Evolutionary conservation across 352 stramenopile genomes (phyloP).

Genomic region (Globisporangium splendens): DNA sequence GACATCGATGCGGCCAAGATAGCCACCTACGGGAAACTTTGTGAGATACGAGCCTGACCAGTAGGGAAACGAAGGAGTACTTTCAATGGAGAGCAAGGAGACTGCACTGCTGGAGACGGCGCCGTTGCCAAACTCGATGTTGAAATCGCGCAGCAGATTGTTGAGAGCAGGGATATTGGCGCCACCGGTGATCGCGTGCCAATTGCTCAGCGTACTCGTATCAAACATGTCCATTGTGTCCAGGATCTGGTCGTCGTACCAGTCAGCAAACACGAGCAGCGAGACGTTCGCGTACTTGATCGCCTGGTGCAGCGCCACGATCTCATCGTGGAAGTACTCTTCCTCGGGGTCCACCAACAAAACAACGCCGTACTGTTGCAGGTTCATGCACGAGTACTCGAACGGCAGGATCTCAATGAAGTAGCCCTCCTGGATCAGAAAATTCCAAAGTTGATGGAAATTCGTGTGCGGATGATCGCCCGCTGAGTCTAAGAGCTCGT

Average conservation of each 20-base stretch:
- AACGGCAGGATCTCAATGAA: slow-evolving; percentile 79
- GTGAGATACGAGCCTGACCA: slow-evolving; percentile 63
- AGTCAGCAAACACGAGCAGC: slow-evolving; percentile 75
- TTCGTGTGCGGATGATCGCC: slow-evolving; percentile 87
- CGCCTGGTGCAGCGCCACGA: slow-evolving; percentile 43
- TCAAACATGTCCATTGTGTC: slow-evolving; percentile 74
- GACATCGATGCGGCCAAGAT: slow-evolving; percentile 53
- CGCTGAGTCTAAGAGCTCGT: slow-evolving; percentile 67
- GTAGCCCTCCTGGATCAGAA: slow-evolving; percentile 57
- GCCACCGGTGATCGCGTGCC: slow-evolving; percentile 70
- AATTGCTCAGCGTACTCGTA: slow-evolving; percentile 80
- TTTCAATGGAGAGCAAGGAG: slow-evolving; percentile 32
- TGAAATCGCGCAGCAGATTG: slow-evolving; percentile 52
- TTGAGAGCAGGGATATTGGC: slow-evolving; percentile 80
- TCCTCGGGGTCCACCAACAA: slow-evolving; percentile 84
- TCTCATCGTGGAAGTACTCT: slow-evolving; percentile 69
- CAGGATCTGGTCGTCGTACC: slow-evolving; percentile 64
- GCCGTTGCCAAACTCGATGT: slow-evolving; percentile 59
- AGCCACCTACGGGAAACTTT: slow-evolving; percentile 63
- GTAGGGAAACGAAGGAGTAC: slow-evolving; percentile 37
- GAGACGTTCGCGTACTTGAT: slow-evolving; percentile 71
- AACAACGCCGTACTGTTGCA: slow-evolving; percentile 67
- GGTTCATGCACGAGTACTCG: slow-evolving; percentile 72
- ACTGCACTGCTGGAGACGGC: slow-evolving; percentile 51
- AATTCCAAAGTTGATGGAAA: slow-evolving; percentile 81